Percentiles rank a stretch among this genome's conserved stretches.
These are phyloP conservation scores for Metarhizium guizhouense DNA, from an alignment of 2,329 filamentous ascomycete genomes.

Conservation along the genomic window DNA sequence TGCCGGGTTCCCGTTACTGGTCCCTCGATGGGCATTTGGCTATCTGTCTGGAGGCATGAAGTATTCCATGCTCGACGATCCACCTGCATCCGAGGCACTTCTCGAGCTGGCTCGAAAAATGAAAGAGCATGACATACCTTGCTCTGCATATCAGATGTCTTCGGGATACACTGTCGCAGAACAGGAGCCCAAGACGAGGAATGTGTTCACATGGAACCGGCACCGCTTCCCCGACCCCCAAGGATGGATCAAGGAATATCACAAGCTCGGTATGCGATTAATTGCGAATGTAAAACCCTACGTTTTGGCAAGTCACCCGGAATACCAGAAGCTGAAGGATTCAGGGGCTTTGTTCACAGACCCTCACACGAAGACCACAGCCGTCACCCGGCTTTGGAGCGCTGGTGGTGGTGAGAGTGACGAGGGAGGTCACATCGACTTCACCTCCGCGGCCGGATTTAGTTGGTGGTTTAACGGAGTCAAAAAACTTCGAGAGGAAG, in stretches of 20 bases:
- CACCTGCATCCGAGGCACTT: slow-evolving; percentile 47
- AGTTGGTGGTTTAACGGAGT: slow-evolving; percentile 66
- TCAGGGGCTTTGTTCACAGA: slow-evolving; percentile 57
- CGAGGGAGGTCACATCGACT: slow-evolving; percentile 64
- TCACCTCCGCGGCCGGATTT: slow-evolving; percentile 57
- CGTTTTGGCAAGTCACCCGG: slow-evolving; percentile 56
- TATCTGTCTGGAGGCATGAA: slow-evolving; percentile 59
- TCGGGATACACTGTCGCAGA: slow-evolving; percentile 64
- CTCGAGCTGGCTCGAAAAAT: slow-evolving; percentile 53
- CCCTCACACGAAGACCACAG: slow-evolving; percentile 39
- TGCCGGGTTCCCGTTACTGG: slow-evolving; percentile 57
- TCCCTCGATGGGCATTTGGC: slow-evolving; percentile 64
- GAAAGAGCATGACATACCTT: slow-evolving; percentile 57
- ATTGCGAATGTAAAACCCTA: slow-evolving; percentile 70
- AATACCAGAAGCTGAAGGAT: slow-evolving; percentile 51
- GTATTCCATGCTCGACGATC: slow-evolving; percentile 40
- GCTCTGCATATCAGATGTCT: slow-evolving; percentile 64
- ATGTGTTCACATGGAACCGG: slow-evolving; percentile 49
- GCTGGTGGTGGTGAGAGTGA: slow-evolving; percentile 60
- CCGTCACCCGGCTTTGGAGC: slow-evolving; percentile 59
- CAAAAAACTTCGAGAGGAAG: slow-evolving; percentile 48
- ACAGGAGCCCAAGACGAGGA: slow-evolving; percentile 47
- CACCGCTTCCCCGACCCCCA: slow-evolving; percentile 62
- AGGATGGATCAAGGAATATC: slow-evolving; percentile 52
- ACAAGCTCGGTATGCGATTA: slow-evolving; percentile 55